Evolutionary conservation across 805 yeast genomes (phyloP).

Genomic region (Yamadazyma olivae): DNA sequence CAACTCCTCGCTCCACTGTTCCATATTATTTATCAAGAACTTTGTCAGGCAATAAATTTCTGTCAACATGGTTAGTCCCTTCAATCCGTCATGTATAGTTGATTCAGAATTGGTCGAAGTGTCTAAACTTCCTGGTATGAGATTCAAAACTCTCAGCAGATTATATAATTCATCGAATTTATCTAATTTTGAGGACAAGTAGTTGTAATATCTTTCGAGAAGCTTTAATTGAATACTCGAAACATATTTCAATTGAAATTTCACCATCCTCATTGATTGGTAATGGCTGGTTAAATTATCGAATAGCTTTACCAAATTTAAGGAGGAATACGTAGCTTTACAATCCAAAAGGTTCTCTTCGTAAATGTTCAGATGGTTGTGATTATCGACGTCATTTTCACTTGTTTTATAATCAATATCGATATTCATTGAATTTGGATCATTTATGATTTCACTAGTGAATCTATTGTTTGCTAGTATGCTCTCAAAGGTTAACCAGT

Average conservation of each 20-base stretch:
- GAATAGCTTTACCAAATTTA: conserved; percentile 53
- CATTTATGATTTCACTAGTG: conserved; percentile 44
- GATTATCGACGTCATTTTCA: not conserved
- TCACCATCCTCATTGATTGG: conserved; percentile 45
- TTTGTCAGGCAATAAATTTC: conserved; percentile 34
- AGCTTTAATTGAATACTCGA: conserved; percentile 56
- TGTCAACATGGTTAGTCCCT: conserved; percentile 26
- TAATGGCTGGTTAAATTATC: conserved; percentile 57
- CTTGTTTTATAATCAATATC: conserved; percentile 49
- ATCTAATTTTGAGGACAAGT: conserved; percentile 38
- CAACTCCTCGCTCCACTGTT: conserved; percentile 37
- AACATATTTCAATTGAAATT: conserved; percentile 54
- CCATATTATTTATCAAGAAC: conserved; percentile 25
- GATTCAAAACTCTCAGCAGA: conserved; percentile 28
- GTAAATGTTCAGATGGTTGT: no score
- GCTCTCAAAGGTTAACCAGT: conserved; percentile 55
- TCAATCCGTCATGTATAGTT: conserved; percentile 17
- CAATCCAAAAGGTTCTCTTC: conserved; percentile 8
- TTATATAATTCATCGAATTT: conserved; percentile 39
- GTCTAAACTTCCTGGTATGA: conserved; percentile 34
- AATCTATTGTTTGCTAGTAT: conserved; percentile 50
- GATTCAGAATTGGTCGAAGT: conserved; percentile 26
- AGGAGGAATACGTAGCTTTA: conserved; percentile 62
- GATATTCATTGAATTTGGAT: conserved; percentile 50
- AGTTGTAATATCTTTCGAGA: conserved; percentile 49